These are phyloP conservation scores for Fusarium sp. DNA, from an alignment of 2,329 filamentous ascomycete species.

Conservation along the genomic window DNA sequence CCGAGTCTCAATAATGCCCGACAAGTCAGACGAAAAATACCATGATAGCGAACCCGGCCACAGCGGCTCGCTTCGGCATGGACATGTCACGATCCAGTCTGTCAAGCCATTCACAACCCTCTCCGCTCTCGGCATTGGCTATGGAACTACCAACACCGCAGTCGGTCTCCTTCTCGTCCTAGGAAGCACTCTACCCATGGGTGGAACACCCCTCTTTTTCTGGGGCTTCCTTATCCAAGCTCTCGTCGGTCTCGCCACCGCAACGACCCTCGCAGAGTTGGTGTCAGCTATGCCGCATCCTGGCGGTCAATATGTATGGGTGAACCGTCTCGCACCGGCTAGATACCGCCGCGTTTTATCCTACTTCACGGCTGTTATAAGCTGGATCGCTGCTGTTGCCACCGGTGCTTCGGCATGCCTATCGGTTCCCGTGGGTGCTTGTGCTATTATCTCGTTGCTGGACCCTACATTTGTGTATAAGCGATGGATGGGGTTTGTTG, in stretches of 20 bases:
- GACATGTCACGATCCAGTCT: neutral
- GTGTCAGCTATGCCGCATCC: constrained; percentile 13
- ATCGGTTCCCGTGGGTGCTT: neutral
- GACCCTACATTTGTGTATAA: constrained; percentile 8
- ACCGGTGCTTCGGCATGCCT: constrained; percentile 4
- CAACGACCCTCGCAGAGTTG: neutral
- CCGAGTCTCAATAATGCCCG: neutral
- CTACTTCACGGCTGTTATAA: neutral
- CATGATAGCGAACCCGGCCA: neutral
- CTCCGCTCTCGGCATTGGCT: constrained; percentile 11
- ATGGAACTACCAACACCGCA: constrained; percentile 12
- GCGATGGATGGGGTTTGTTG: constrained; percentile 7
- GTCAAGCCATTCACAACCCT: constrained; percentile 7
- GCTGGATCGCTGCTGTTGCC: constrained; percentile 2
- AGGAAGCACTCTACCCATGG: constrained; percentile 11
- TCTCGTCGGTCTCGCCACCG: neutral
- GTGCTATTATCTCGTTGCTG: neutral
- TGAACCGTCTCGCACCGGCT: neutral
- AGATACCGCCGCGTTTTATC: neutral
- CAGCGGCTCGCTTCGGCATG: neutral
- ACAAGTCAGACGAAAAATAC: neutral
- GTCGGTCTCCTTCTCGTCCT: constrained; percentile 9
- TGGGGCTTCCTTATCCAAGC: constrained; percentile 3
- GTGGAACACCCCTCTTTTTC: constrained; percentile 8
- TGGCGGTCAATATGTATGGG: constrained; percentile 9